These are phyloP conservation scores for Pseudogymnoascus sp. DNA, from an alignment of 2,329 filamentous ascomycete genomes.

Conservation along the genomic window DNA sequence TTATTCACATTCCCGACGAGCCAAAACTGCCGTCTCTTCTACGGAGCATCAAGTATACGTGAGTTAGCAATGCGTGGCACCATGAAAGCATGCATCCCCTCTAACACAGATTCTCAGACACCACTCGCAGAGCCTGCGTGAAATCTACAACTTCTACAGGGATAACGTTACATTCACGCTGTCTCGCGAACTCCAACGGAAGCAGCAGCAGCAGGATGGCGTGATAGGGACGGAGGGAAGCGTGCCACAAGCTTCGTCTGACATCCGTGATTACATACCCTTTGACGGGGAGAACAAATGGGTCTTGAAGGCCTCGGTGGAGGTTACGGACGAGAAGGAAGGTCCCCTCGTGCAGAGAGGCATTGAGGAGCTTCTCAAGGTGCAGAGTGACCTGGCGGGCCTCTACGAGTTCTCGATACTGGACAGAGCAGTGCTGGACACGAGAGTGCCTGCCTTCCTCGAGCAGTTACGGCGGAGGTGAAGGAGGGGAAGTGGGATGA, in stretches of 20 bases:
- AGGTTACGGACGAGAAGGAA: constrained; percentile 48
- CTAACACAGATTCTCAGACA: constrained; percentile 30
- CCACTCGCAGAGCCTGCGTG: constrained; percentile 45
- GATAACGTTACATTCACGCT: constrained; percentile 48
- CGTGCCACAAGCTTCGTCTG: constrained; percentile 19
- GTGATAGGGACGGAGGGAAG: not conserved
- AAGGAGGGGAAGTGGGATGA: not conserved
- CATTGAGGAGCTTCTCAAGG: constrained; percentile 40
- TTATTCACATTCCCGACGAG: constrained; percentile 24
- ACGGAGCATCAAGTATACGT: constrained; percentile 10
- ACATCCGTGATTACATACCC: constrained; percentile 11
- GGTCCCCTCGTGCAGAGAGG: constrained; percentile 46
- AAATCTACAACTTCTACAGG: constrained; percentile 44
- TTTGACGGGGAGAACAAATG: constrained; percentile 43
- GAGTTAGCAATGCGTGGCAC: not conserved
- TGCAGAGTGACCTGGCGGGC: constrained; percentile 41
- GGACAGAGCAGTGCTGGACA: constrained; percentile 47
- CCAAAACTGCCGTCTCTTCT: constrained; percentile 4
- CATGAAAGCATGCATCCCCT: not conserved
- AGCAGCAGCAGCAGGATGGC: not conserved
- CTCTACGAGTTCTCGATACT: constrained; percentile 44
- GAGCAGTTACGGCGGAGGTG: not conserved
- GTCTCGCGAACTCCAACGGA: constrained; percentile 35
- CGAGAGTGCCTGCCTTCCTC: constrained; percentile 27
- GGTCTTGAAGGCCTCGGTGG: constrained; percentile 46